Conservation (phyloP, 129 eudicot species). For the Pulicaria dysenterica region DNA sequence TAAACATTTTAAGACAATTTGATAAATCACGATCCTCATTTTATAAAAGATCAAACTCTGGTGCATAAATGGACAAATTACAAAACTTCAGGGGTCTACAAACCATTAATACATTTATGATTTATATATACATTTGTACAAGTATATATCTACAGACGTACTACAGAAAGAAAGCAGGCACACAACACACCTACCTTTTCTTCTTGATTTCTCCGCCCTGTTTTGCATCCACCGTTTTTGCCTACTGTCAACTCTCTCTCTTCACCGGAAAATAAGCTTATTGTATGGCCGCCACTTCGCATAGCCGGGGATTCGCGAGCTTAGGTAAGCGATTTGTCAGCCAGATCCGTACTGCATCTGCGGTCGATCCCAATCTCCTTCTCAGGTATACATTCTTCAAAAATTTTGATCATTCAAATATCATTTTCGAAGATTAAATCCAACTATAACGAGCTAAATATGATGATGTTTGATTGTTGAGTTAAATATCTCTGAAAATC, state of each 20-base stretch:
- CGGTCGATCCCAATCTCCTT: conserved; percentile 38
- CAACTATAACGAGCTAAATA: conserved; percentile 12
- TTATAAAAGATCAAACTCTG: not conserved
- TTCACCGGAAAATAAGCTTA: conserved; percentile 23
- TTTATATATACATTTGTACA: not conserved
- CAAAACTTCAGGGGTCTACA: not conserved
- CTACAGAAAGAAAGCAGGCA: not conserved
- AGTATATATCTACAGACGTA: too few relatives aligned
- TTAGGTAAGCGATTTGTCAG: conserved; percentile 54
- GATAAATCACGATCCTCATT: not conserved
- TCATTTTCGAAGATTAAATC: not conserved
- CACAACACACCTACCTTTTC: conserved; percentile 23
- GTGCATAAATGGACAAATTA: conserved; percentile 1
- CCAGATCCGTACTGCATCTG: conserved; percentile 52
- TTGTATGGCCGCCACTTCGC: conserved; percentile 73
- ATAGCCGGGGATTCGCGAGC: conserved; percentile 44
- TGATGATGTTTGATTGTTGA: not conserved
- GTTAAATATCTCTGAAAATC: not conserved
- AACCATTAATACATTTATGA: not conserved
- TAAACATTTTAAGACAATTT: not conserved
- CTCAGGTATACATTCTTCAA: conserved; percentile 37
- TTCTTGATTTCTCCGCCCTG: not conserved
- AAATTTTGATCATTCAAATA: not conserved
- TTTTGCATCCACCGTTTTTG: conserved; percentile 11
- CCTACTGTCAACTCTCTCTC: conserved; percentile 23